A percentile compares a stretch with the other conserved stretches of the same genome.
Evolutionary conservation across 805 yeast species (phyloP).

Genomic region (Candida railenensis): DNA sequence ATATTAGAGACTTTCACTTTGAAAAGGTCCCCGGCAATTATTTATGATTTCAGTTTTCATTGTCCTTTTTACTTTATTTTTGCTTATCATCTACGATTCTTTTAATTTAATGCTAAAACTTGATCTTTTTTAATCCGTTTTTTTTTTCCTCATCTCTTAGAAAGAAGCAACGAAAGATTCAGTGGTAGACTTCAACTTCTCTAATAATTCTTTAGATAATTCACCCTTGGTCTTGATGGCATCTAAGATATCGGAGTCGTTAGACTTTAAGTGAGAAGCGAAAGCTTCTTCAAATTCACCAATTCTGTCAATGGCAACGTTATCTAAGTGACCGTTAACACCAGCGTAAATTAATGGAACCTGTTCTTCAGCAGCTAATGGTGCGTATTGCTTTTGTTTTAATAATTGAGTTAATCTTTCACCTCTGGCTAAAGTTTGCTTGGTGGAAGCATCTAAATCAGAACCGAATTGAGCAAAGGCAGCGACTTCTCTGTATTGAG

Average conservation of each 20-base stretch:
- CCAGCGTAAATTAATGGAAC: slow-evolving; percentile 99
- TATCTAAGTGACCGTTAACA: slow-evolving; percentile 98
- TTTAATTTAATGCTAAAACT: neutral
- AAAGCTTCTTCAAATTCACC: slow-evolving; percentile 90
- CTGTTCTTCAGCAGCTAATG: slow-evolving; percentile 98
- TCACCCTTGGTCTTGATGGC: slow-evolving; percentile 89
- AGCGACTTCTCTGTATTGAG: slow-evolving; percentile 99
- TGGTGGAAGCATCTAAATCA: slow-evolving; percentile 99
- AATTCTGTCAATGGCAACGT: slow-evolving; percentile 78
- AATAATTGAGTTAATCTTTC: slow-evolving; percentile 99
- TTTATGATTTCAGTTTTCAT: no score
- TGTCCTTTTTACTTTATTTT: neutral
- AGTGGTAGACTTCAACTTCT: slow-evolving; percentile 84
- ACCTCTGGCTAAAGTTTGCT: slow-evolving; percentile 99
- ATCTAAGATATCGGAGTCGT: slow-evolving; percentile 78
- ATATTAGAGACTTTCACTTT: no score
- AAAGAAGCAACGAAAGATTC: slow-evolving; percentile 92
- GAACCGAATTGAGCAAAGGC: slow-evolving; percentile 99
- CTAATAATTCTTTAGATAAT: slow-evolving; percentile 84
- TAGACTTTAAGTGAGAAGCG: slow-evolving; percentile 88
- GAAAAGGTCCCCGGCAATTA: no score
- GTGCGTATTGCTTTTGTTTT: slow-evolving; percentile 96
- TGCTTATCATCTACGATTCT: neutral
- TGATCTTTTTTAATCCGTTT: neutral
- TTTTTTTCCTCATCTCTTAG: slow-evolving; percentile 25